Evolutionary conservation across 179 eudicot genomes (phyloP).

Genomic region (Spergularia azorica): DNA sequence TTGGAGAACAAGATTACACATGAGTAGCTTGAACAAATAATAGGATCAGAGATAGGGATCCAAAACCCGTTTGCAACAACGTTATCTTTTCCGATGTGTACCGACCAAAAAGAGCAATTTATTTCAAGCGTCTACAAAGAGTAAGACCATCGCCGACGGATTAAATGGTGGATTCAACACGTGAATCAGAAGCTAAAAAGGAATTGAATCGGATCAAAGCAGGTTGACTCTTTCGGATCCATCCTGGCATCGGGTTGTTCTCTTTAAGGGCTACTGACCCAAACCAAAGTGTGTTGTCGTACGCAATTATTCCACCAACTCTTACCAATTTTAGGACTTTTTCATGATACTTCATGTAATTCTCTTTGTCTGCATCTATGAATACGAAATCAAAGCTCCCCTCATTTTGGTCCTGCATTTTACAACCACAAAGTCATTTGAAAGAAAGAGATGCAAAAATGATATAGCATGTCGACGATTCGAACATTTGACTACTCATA

Average conservation of each 20-base stretch:
- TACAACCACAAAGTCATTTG: no score
- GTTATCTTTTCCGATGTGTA: no score
- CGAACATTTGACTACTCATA: no score
- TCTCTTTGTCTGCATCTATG: conserved; percentile 53
- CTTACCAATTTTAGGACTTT: conserved; percentile 41
- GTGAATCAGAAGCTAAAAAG: conserved; percentile 28
- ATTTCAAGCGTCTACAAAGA: conserved; percentile 31
- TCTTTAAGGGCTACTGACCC: conserved; percentile 34
- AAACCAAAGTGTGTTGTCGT: conserved; percentile 44
- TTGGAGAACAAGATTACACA: no score
- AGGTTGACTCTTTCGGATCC: background rate
- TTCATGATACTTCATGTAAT: conserved; percentile 47
- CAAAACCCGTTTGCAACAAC: no score
- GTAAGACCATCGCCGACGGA: conserved; percentile 42
- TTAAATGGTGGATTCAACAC: conserved; percentile 31
- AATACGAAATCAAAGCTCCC: conserved; percentile 49
- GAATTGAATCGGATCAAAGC: background rate
- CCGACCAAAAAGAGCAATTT: background rate
- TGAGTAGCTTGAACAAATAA: no score
- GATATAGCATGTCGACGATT: no score
- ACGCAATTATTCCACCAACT: conserved; percentile 47
- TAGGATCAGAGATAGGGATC: no score
- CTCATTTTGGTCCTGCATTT: conserved; percentile 24
- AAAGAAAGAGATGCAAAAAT: no score
- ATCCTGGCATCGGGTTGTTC: conserved; percentile 4